These are phyloP conservation scores for Acacia concinna DNA, from an alignment of 331 rosid species.

Conservation along the genomic window DNA sequence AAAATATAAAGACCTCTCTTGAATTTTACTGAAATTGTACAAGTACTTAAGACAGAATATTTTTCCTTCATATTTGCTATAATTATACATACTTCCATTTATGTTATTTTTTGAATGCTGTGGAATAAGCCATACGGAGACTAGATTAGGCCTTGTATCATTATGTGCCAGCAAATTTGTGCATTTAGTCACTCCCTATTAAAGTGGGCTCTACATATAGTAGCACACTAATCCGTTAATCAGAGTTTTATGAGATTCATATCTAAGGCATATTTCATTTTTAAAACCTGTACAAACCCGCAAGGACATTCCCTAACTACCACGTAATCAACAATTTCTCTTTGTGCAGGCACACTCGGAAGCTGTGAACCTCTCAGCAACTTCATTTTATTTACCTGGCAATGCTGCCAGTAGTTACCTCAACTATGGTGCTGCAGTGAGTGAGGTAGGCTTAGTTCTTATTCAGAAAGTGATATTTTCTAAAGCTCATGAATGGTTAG, in stretches of 20 bases:
- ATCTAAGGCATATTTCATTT: not conserved
- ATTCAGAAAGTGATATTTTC: not conserved
- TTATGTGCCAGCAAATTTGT: not conserved
- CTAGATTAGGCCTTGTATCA: not conserved
- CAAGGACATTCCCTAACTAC: not conserved
- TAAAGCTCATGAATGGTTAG: not conserved
- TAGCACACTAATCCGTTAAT: not conserved
- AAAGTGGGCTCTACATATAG: not conserved
- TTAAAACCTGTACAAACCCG: not conserved
- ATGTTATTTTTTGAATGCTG: not conserved
- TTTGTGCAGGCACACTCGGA: slow-evolving; percentile 62
- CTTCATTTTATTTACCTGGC: slow-evolving; percentile 58
- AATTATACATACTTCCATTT: no score
- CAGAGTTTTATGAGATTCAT: not conserved
- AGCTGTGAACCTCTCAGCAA: slow-evolving; percentile 69
- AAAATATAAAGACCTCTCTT: not conserved
- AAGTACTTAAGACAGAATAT: no score
- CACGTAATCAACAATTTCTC: slow-evolving; percentile 25
- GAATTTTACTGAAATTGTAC: not conserved
- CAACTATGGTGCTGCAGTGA: slow-evolving; percentile 85
- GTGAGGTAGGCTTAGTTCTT: slow-evolving; percentile 60
- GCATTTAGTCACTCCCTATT: not conserved
- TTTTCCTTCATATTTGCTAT: no score
- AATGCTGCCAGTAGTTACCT: slow-evolving; percentile 45
- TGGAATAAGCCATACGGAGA: not conserved